A percentile compares a stretch with the other conserved stretches of the same genome.
phyloP scores from a whole-genome alignment of 495 filamentous ascomycete species.

The Neurospora tetraspora region DNA sequence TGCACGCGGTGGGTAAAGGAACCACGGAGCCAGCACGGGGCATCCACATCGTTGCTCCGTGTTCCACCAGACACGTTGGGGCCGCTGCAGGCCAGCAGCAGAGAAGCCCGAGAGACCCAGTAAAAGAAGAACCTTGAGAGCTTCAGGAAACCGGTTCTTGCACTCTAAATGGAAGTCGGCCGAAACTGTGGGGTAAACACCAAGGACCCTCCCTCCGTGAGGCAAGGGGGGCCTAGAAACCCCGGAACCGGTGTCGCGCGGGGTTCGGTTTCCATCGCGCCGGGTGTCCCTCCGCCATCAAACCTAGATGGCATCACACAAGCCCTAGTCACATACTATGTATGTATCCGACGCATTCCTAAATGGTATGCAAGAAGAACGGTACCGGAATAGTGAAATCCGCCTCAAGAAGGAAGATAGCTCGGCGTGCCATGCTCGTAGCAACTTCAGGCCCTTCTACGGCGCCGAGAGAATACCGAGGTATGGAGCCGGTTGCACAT shows the following conservation, averaged over 20 bases:
- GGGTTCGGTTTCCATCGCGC: neutral
- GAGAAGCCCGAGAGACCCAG: neutral
- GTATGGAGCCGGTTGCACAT: neutral
- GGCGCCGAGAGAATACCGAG: neutral
- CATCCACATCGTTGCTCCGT: neutral
- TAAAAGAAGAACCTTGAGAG: neutral
- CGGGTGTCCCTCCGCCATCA: neutral
- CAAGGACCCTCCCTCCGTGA: neutral
- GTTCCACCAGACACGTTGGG: neutral
- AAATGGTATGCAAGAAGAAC: neutral
- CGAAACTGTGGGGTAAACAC: neutral
- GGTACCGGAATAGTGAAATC: neutral
- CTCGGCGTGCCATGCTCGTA: neutral
- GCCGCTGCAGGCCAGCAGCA: neutral
- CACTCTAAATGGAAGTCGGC: neutral
- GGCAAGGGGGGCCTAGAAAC: neutral
- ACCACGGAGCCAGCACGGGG: neutral
- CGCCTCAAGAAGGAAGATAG: neutral
- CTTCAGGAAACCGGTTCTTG: neutral
- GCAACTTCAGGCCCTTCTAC: neutral
- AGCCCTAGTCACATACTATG: too few species aligned
- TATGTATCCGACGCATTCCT: neutral
- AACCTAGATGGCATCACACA: neutral
- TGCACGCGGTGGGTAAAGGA: neutral
- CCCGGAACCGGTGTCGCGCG: neutral